phyloP scores from a whole-genome alignment of 2,329 filamentous ascomycete genomes.

The Xylaria hypoxylon region DNA sequence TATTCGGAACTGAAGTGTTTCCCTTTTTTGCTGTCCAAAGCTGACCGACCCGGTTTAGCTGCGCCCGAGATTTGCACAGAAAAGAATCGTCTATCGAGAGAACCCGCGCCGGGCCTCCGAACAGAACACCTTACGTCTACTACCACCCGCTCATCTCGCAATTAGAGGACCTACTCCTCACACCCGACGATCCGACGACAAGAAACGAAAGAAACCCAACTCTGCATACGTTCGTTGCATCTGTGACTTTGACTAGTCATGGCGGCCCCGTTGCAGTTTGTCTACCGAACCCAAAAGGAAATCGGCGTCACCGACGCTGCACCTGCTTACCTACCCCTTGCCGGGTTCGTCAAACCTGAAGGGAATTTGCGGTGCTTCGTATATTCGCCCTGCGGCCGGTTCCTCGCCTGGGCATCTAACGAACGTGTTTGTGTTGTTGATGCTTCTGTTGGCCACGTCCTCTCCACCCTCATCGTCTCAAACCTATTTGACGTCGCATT shows the following conservation, averaged over 20 bases:
- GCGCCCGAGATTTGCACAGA: constrained; percentile 8
- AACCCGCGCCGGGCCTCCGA: constrained; percentile 6
- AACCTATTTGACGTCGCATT: constrained; percentile 96
- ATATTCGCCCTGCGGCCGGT: constrained; percentile 96
- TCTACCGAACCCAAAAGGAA: constrained; percentile 95
- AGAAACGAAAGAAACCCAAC: constrained; percentile 43
- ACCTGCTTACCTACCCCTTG: constrained; percentile 85
- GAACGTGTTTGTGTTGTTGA: constrained; percentile 90
- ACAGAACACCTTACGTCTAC: constrained; percentile 10
- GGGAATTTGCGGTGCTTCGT: constrained; percentile 94
- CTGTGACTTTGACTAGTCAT: constrained; percentile 95
- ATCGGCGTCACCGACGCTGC: constrained; percentile 94
- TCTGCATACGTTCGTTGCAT: constrained; percentile 41
- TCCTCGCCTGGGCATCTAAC: constrained; percentile 93
- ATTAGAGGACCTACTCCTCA: constrained; percentile 29
- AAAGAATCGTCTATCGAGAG: constrained; percentile 25
- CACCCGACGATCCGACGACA: constrained; percentile 40
- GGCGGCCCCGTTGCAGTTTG: constrained; percentile 93
- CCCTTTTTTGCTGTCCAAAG: neutral
- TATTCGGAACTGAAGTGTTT: neutral
- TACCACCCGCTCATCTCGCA: constrained; percentile 26
- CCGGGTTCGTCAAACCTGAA: constrained; percentile 88
- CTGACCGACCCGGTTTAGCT: constrained; percentile 26
- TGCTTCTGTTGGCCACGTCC: constrained; percentile 77
- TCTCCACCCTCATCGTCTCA: constrained; percentile 79